phyloP scores from a whole-genome alignment of 192 early-diverging fungal genomes.

The Rhizoclosmatium globosum region DNA sequence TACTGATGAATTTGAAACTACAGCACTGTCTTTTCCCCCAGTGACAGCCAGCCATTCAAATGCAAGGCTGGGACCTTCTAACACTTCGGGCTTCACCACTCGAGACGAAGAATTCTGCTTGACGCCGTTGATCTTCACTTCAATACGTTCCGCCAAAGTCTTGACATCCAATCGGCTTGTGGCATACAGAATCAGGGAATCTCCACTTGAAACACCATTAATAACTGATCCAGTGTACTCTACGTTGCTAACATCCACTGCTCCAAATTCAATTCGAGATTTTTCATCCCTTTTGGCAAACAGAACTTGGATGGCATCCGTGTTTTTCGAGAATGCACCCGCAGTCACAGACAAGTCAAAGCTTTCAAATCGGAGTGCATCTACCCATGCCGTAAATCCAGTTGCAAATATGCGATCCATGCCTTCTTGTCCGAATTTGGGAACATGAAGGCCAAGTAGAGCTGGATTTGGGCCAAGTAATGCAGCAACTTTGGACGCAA shows the following conservation, averaged over 20 bases:
- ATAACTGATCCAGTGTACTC: background rate
- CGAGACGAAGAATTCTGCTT: background rate
- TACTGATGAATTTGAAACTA: background rate
- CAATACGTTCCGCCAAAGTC: background rate
- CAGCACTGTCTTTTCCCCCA: background rate
- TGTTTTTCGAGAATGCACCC: background rate
- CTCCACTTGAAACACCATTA: conserved; percentile 19
- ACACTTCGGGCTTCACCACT: background rate
- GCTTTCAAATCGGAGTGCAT: conserved; percentile 6
- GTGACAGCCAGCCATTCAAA: conserved; percentile 9
- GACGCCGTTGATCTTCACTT: conserved; percentile 16
- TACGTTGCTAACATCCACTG: conserved; percentile 6
- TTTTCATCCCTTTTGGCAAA: background rate
- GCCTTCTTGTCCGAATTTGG: conserved; percentile 25
- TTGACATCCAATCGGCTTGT: background rate
- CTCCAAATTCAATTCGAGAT: background rate
- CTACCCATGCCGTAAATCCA: conserved; percentile 26
- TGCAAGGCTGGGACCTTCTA: background rate
- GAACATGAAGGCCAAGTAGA: conserved; percentile 14
- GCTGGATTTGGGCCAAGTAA: conserved; percentile 23
- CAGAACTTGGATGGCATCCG: conserved; percentile 15
- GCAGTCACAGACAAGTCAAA: conserved; percentile 1
- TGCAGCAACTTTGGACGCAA: conserved; percentile 8
- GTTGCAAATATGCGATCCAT: conserved; percentile 20
- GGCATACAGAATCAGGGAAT: conserved; percentile 6